Conservation (phyloP, 495 filamentous ascomycete species). For the Aspergillus funiculosus region DNA sequence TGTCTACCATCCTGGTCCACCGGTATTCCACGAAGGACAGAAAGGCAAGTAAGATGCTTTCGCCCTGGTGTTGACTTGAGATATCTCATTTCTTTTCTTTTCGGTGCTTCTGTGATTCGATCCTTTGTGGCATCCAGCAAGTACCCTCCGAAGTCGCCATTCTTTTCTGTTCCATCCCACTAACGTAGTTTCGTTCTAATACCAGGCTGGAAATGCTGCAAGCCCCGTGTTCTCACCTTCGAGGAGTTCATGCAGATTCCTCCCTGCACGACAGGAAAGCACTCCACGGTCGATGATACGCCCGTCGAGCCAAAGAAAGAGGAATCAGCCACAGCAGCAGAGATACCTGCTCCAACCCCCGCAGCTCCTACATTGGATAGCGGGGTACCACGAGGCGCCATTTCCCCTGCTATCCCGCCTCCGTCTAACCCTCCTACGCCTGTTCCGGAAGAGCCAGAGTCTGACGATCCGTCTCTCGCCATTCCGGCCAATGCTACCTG, state of each 20-base stretch:
- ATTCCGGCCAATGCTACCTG: conserved; percentile 70
- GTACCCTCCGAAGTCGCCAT: conserved; percentile 9
- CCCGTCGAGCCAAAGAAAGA: conserved; percentile 50
- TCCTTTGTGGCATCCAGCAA: conserved; percentile 2
- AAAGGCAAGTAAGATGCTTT: conserved; percentile 67
- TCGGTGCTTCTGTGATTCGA: not conserved
- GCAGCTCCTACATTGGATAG: conserved; percentile 23
- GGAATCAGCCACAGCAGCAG: conserved; percentile 25
- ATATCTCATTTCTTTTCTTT: not conserved
- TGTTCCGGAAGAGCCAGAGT: conserved; percentile 71
- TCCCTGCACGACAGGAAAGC: conserved; percentile 89
- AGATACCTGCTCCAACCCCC: conserved; percentile 21
- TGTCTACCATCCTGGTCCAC: conserved; percentile 87
- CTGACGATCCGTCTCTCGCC: conserved; percentile 68
- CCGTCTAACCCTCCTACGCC: conserved; percentile 55
- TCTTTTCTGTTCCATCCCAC: not conserved
- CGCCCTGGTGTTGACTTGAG: conserved; percentile 15
- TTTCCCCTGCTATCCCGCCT: conserved; percentile 48
- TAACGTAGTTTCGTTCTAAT: conserved; percentile 14
- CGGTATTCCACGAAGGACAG: conserved; percentile 96
- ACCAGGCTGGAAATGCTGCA: conserved; percentile 98
- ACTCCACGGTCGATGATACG: conserved; percentile 79
- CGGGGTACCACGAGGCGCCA: conserved; percentile 30
- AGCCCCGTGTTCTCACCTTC: conserved; percentile 93
- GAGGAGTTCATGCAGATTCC: conserved; percentile 95